Percentiles rank a stretch among this genome's conserved stretches.
These are phyloP conservation scores for Vigna reflexopilosa DNA, from an alignment of 306 rosid genomes.

Conservation along the genomic window DNA sequence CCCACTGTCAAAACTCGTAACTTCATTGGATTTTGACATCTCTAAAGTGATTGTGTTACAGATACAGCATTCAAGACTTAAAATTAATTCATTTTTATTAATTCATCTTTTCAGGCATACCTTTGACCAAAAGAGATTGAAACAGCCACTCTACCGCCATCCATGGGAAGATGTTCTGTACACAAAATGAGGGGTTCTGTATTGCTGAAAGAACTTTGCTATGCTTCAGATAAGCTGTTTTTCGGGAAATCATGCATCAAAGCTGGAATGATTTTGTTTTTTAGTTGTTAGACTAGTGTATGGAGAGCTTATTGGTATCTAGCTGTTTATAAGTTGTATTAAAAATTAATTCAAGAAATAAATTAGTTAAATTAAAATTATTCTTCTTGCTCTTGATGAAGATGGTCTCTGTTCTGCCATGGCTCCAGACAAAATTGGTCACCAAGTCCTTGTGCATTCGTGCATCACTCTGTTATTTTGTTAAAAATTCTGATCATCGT, in stretches of 20 bases:
- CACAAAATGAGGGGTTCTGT: constrained; percentile 67
- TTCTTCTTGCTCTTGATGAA: constrained; percentile 36
- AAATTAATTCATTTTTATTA: constrained; percentile 26
- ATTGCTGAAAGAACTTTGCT: constrained; percentile 33
- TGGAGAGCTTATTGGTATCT: constrained; percentile 33
- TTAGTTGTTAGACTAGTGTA: constrained; percentile 51
- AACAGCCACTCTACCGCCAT: constrained; percentile 94
- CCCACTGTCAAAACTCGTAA: background rate
- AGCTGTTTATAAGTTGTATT: constrained; percentile 55
- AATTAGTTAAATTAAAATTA: constrained; percentile 38
- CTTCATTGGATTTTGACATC: background rate
- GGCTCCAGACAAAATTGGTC: background rate
- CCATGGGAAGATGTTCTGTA: constrained; percentile 97
- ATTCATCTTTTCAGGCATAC: constrained; percentile 70
- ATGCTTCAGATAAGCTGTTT: constrained; percentile 38
- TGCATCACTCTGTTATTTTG: constrained; percentile 6
- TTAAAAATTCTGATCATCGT: constrained; percentile 2
- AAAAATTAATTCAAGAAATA: constrained; percentile 36
- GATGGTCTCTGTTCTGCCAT: background rate
- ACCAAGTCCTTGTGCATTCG: constrained; percentile 8
- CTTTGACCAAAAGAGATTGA: constrained; percentile 94
- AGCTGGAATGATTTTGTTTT: constrained; percentile 34
- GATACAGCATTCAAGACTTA: background rate
- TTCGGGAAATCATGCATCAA: constrained; percentile 30
- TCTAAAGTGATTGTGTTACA: background rate